Conservation (phyloP, 1,284 basidiomycete genomes). For the Takashimella tepidaria region DNA sequence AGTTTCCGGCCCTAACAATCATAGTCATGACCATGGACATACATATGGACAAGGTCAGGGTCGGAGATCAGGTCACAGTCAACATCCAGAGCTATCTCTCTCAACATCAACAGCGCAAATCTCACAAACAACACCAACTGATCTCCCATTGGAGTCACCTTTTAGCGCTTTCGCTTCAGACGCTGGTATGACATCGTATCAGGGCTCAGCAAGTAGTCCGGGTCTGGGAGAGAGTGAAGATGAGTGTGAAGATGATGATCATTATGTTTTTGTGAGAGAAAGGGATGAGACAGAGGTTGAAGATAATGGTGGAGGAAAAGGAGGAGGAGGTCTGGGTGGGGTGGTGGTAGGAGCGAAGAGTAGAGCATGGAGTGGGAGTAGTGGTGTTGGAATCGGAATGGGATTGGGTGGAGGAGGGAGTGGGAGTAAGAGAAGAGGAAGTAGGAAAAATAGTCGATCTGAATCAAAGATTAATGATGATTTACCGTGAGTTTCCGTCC, state of each 20-base stretch:
- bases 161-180: background rate
- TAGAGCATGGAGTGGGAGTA: background rate
- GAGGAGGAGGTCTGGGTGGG: constrained; percentile 2
- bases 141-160: constrained; percentile 1
- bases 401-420: background rate
- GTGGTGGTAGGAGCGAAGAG: constrained; percentile 6
- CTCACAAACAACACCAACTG: background rate
- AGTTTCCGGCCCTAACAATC: background rate
- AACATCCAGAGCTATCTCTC: too few species aligned
- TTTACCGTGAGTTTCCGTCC: background rate
- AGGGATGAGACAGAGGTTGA: constrained; percentile 12
- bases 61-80: too few species aligned
- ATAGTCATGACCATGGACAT: background rate
- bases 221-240: constrained; percentile 19
- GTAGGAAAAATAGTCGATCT: background rate
- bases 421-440: background rate
- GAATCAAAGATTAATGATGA: background rate
- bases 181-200: constrained; percentile 20
- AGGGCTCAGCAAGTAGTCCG: constrained; percentile 30
- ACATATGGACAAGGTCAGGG: too few species aligned
- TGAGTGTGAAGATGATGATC: constrained; percentile 22
- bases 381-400: background rate
- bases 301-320: background rate
- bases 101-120: background rate
- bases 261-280: constrained; percentile 17